These are phyloP conservation scores for Spathaspora sp. DNA, from an alignment of 1,139 yeast species.

Conservation along the genomic window DNA sequence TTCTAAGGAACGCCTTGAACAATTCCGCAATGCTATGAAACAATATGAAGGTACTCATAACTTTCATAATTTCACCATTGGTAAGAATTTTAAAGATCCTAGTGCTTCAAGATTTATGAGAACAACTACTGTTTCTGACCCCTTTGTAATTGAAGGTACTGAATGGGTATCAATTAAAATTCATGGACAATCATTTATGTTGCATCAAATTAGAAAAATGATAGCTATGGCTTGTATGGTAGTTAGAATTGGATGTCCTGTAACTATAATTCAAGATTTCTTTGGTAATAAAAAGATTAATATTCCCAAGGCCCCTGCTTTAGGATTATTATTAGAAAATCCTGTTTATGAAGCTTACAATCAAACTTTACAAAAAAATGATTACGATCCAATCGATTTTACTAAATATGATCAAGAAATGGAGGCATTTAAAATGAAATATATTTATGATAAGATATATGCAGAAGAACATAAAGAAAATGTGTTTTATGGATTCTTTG, in stretches of 20 bases:
- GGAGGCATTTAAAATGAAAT: conserved; percentile 83
- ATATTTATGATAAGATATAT: conserved; percentile 88
- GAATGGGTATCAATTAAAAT: conserved; percentile 96
- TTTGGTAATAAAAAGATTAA: conserved; percentile 74
- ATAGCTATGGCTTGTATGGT: conserved; percentile 91
- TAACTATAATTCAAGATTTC: conserved; percentile 72
- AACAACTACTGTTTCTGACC: conserved; percentile 76
- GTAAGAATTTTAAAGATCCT: conserved; percentile 83
- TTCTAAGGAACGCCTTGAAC: conserved; percentile 55
- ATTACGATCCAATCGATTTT: conserved; percentile 77
- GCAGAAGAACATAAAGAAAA: conserved; percentile 86
- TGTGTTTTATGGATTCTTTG: conserved; percentile 84
- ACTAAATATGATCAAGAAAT: conserved; percentile 66
- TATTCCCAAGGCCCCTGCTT: conserved; percentile 96
- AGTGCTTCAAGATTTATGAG: conserved; percentile 84
- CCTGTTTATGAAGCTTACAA: conserved; percentile 92
- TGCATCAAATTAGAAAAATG: conserved; percentile 98
- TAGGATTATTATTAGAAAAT: conserved; percentile 84
- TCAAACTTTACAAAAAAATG: conserved; percentile 65
- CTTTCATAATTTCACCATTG: conserved; percentile 92
- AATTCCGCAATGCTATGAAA: conserved; percentile 67
- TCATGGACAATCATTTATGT: conserved; percentile 98
- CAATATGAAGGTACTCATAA: conserved; percentile 86
- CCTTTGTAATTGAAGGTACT: conserved; percentile 87
- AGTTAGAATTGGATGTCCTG: conserved; percentile 83